Evolutionary conservation across 208 protist species (phyloP).

Genomic region (Leishmania amazonensis): DNA sequence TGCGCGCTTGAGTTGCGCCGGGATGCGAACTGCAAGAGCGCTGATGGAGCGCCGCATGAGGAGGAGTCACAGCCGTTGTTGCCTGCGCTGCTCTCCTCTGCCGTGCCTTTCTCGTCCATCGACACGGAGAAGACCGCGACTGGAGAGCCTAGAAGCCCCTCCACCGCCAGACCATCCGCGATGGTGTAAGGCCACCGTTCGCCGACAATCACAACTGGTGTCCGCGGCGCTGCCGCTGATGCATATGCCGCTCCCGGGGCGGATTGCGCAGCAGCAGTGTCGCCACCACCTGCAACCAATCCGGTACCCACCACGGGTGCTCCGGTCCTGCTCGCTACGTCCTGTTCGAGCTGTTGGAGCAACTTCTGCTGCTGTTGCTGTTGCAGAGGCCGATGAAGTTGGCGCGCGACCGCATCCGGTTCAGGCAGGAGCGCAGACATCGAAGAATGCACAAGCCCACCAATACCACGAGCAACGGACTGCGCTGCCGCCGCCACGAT

Average conservation of each 20-base stretch:
- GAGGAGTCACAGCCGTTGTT: not conserved
- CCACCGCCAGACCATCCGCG: slow-evolving; percentile 14
- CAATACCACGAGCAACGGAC: not conserved
- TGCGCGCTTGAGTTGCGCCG: not conserved
- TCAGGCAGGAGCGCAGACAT: not conserved
- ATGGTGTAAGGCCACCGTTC: slow-evolving; percentile 9
- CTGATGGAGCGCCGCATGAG: not conserved
- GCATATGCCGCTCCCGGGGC: not conserved
- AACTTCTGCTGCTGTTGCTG: slow-evolving; percentile 6
- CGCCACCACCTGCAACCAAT: not conserved
- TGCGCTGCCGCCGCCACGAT: slow-evolving; percentile 5
- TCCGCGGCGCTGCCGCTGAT: not conserved
- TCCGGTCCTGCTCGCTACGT: not conserved
- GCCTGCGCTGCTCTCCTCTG: not conserved
- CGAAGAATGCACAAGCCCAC: not conserved
- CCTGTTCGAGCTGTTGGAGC: not conserved
- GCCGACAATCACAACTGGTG: slow-evolving; percentile 1
- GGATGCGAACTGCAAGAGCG: not conserved
- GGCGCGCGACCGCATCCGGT: not conserved
- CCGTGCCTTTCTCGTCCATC: not conserved
- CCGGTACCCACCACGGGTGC: not conserved
- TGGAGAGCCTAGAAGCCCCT: slow-evolving; percentile 4
- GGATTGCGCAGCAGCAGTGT: not conserved
- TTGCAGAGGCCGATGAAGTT: not conserved
- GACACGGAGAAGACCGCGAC: slow-evolving; percentile 6